A percentile compares a stretch with the other conserved stretches of the same genome.
Evolutionary conservation across 2,329 filamentous ascomycete genomes (phyloP).

Genomic region (Alternaria novae-zelandiae): DNA sequence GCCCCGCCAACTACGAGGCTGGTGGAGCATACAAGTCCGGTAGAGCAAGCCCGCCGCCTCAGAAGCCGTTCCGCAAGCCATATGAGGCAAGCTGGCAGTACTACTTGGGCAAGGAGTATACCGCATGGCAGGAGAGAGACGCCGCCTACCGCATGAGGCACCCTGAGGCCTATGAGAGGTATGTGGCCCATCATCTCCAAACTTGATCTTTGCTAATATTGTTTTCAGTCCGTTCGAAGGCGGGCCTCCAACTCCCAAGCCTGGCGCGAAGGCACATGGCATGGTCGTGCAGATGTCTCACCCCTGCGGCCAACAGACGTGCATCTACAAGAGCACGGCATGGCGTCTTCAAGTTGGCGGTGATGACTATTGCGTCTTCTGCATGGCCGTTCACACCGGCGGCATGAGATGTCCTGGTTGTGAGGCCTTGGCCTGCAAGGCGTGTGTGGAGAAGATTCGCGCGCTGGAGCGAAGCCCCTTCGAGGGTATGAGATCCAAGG

Average conservation of each 20-base stretch:
- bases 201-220: background rate
- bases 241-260: background rate
- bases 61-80: conserved; percentile 6
- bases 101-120: conserved; percentile 3
- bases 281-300: conserved; percentile 17
- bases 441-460: conserved; percentile 6
- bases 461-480: conserved; percentile 1
- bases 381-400: background rate
- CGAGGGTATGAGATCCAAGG: background rate
- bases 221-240: background rate
- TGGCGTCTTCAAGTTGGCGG: conserved; percentile 9
- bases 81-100: conserved; percentile 6
- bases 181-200: background rate
- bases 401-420: conserved; percentile 16
- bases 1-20: background rate
- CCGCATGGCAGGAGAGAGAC: conserved; percentile 5
- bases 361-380: conserved; percentile 17
- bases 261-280: conserved; percentile 7
- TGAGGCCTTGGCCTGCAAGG: conserved; percentile 19
- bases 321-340: background rate
- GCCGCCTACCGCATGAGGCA: conserved; percentile 3
- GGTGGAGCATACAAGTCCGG: background rate
- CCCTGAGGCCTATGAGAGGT: conserved; percentile 5
- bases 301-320: conserved; percentile 5
- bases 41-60: conserved; percentile 6